These are phyloP conservation scores for Thalassiosira livingstoniorum DNA, from an alignment of 352 stramenopile species.

Conservation along the genomic window DNA sequence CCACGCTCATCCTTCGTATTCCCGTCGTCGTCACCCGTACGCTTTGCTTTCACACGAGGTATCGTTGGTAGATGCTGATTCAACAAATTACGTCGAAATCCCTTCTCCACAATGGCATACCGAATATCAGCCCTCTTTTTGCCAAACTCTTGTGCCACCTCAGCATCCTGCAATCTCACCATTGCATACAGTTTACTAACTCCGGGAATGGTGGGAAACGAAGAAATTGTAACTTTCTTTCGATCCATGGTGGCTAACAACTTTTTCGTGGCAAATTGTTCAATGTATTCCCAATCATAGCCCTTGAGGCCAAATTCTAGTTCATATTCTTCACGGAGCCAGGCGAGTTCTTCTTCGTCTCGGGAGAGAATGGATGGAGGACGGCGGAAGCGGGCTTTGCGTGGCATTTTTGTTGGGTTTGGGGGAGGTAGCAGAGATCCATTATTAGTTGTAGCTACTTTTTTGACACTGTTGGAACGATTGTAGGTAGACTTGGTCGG, in stretches of 20 bases:
- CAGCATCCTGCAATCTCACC: conserved; percentile 18
- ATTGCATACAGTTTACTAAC: conserved; percentile 7
- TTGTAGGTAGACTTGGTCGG: no score
- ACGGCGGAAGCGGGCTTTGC: neutral
- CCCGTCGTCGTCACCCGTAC: no score
- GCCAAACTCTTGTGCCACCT: conserved; percentile 2
- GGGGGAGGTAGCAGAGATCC: neutral
- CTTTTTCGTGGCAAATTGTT: conserved; percentile 19
- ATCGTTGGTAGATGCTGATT: conserved; percentile 6
- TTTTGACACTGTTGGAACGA: conserved; percentile 1
- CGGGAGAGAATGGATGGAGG: conserved; percentile 18
- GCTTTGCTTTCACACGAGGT: no score
- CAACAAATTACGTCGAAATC: conserved; percentile 7
- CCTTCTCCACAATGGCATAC: conserved; percentile 15
- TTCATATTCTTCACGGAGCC: conserved; percentile 46
- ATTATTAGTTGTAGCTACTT: neutral
- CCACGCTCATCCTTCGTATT: no score
- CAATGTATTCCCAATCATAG: conserved; percentile 54
- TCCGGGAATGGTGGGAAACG: conserved; percentile 15
- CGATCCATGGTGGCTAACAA: conserved; percentile 20
- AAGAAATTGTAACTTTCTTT: conserved; percentile 17
- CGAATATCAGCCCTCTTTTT: conserved; percentile 18
- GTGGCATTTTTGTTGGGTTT: neutral
- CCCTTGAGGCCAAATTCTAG: conserved; percentile 27
- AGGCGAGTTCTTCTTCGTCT: conserved; percentile 41